Percentiles rank a stretch among this genome's conserved stretches.
Evolutionary conservation across 306 rosid genomes (phyloP).

Genomic region (Vachellia pachyceras): DNA sequence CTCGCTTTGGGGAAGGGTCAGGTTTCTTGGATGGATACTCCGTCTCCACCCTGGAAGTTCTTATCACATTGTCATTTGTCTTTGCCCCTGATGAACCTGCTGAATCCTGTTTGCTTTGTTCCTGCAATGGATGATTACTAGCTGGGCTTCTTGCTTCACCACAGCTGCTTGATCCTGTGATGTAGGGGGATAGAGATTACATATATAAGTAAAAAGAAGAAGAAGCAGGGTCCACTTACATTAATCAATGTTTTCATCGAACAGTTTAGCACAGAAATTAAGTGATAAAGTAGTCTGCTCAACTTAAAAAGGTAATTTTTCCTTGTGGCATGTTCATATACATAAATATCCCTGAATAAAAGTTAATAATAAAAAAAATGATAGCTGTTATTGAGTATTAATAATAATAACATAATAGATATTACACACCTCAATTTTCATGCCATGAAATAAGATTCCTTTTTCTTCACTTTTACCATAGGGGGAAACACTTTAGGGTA

Average conservation of each 20-base stretch:
- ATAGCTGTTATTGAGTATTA: not conserved
- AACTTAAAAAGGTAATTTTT: not conserved
- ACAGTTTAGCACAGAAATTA: no score
- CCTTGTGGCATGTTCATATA: not conserved
- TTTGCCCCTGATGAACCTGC: slow-evolving; percentile 53
- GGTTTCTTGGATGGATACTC: slow-evolving; percentile 56
- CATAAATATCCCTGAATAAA: not conserved
- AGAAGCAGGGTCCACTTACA: slow-evolving; percentile 17
- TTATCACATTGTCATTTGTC: slow-evolving; percentile 38
- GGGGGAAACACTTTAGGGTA: not conserved
- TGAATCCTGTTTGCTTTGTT: slow-evolving; percentile 54
- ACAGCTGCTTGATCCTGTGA: slow-evolving; percentile 70
- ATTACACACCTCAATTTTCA: not conserved
- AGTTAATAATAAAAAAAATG: not conserved
- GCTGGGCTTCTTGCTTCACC: slow-evolving; percentile 71
- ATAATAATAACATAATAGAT: not conserved
- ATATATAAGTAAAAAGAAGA: not conserved
- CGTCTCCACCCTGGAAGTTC: slow-evolving; percentile 50
- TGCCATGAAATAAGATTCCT: not conserved
- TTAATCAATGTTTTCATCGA: no score
- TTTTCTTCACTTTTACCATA: not conserved
- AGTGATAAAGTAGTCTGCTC: no score
- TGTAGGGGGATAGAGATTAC: not conserved
- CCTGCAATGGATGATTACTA: slow-evolving; percentile 46
- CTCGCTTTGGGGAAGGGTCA: slow-evolving; percentile 36